Evolutionary conservation across 2,329 filamentous ascomycete genomes (phyloP), one percentile per base, ranked within the genome.

Genomic region (Beauveria caledonica): DNA sequence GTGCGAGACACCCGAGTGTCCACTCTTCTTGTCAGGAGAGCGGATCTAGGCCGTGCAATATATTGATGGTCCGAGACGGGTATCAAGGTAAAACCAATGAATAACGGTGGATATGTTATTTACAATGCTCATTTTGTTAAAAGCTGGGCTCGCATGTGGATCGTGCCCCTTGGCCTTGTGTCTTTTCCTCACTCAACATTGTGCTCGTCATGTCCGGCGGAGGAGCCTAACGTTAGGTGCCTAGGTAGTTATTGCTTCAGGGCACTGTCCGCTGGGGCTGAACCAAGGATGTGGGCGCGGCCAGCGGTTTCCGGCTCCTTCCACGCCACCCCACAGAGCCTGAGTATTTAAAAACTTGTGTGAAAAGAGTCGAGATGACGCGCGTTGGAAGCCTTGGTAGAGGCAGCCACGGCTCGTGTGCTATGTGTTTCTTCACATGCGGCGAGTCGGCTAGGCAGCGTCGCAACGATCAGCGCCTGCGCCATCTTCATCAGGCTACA

Each of bases 271-370:
- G 25, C 49, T 27, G 49, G 58, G 42, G 50, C 50, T 53, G 44
- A 54, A 51, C n/a, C 52, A 56, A 29, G 59, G 45, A 27, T 36
- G 27, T 36, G 59, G 59, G 11, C 23, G 48, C 27, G 39, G 40
- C 56, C 46, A 51, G 51, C n/a, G 58, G 50, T 36, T 60, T 60
- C 59, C 59, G 59, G 59, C 59, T 60, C 57, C 59, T 60, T 60
- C 59, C 59, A 56, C 59, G 56, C 19, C 39, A 52, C 52, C 52
- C 59, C 59, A 60, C 58, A 55, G 23, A n/a, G 13, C 21, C 19
- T 39, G 44, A 23, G 7, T 36, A 15, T 36, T 36, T 36, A 15
- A n/a, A n/a, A n/a, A n/a, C 33, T 36, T 36, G 5, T 49, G 29
- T 44, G 19, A n/a, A 15, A 40, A 3, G 15, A 21, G 33, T 36